Evolutionary conservation across 192 early-diverging fungal species (phyloP).

Genomic region (Backusella macrospora): DNA sequence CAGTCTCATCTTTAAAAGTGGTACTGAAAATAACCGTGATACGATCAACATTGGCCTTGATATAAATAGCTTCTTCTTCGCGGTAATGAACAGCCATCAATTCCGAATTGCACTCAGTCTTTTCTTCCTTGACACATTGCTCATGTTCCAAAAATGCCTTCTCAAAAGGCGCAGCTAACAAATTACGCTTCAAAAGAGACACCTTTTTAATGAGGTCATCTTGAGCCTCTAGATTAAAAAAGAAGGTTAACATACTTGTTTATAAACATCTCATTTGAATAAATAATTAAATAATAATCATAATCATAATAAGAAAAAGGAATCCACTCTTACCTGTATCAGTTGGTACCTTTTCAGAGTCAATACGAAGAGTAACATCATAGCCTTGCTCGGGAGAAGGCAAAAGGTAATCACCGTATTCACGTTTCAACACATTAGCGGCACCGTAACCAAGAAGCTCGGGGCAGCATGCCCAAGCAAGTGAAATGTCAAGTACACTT

Average conservation of each 20-base stretch:
- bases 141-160: slow-evolving; percentile 84
- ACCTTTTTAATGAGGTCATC: slow-evolving; percentile 80
- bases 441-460: slow-evolving; percentile 86
- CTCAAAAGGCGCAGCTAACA: slow-evolving; percentile 92
- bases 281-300: background rate
- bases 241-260: background rate
- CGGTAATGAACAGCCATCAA: slow-evolving; percentile 95
- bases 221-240: slow-evolving; percentile 35
- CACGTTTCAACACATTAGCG: slow-evolving; percentile 75
- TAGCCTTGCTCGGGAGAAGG: slow-evolving; percentile 63
- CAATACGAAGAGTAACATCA: slow-evolving; percentile 84
- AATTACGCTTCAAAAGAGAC: slow-evolving; percentile 91
- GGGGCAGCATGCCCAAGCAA: slow-evolving; percentile 81
- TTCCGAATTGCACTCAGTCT: slow-evolving; percentile 68
- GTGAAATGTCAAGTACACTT: slow-evolving; percentile 71
- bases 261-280: background rate
- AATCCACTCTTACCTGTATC: slow-evolving; percentile 62
- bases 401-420: slow-evolving; percentile 76
- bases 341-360: slow-evolving; percentile 74
- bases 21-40: slow-evolving; percentile 98
- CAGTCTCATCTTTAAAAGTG: slow-evolving; percentile 96
- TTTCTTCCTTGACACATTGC: slow-evolving; percentile 70
- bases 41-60: slow-evolving; percentile 88
- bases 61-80: slow-evolving; percentile 91
- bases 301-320: background rate